phyloP scores from a whole-genome alignment of 2,329 filamentous ascomycete genomes.

The Gnomoniopsis sp. region DNA sequence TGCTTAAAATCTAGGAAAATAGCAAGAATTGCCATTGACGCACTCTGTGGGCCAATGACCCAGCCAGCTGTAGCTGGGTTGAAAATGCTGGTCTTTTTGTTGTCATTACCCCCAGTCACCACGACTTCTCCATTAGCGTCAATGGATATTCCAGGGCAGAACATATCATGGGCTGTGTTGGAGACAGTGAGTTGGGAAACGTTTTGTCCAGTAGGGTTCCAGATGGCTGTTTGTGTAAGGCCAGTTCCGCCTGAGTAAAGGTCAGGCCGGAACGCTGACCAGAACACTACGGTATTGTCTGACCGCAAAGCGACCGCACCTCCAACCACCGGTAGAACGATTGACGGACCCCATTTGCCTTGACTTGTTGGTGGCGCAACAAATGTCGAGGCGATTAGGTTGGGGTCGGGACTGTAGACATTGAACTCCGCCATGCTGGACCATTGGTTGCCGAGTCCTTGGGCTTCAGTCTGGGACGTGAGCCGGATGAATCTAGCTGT shows the following conservation, averaged over 20 bases:
- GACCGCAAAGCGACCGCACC: background rate
- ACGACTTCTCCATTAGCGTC: conserved; percentile 46
- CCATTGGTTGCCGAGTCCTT: background rate
- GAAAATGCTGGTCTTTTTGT: conserved; percentile 37
- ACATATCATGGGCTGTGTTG: conserved; percentile 51
- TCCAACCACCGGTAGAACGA: background rate
- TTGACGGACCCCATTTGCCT: background rate
- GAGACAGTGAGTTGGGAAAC: conserved; percentile 30
- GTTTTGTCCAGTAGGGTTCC: conserved; percentile 18
- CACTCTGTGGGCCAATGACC: background rate
- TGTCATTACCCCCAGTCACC: conserved; percentile 53
- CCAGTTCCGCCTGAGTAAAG: conserved; percentile 19
- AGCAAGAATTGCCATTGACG: background rate
- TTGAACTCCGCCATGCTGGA: background rate
- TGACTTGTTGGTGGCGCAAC: background rate
- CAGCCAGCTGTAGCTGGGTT: conserved; percentile 15
- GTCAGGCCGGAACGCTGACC: conserved; percentile 15
- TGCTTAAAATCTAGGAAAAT: background rate
- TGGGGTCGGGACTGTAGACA: background rate
- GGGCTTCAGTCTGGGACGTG: background rate
- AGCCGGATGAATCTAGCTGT: background rate
- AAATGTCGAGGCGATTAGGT: background rate
- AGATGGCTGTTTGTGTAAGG: conserved; percentile 20
- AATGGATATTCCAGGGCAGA: conserved; percentile 52
- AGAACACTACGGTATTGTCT: background rate